Evolutionary conservation across 1,139 yeast genomes (phyloP), one percentile per base, ranked within the genome.

Genomic region (Suhomyces panamericanus): DNA sequence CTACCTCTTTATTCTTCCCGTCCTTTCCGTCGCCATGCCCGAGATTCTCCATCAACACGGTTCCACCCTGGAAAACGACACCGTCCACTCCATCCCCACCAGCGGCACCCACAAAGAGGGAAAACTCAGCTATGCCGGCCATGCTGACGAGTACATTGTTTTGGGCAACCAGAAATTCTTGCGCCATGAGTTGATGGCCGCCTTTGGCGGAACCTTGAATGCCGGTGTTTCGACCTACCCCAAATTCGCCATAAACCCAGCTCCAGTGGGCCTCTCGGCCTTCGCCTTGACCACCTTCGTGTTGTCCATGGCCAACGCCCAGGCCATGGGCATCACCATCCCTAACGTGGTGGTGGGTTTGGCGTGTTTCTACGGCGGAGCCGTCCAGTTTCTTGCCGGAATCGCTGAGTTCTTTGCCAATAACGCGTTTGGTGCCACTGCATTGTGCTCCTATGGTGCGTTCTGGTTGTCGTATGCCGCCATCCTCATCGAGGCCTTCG

Each of bases 91-190:
- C 4, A 29, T 30, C n/a, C 41, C 43, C 14, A 39, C 41, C 16
- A 26, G 22, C 12, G 20, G 31, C 16, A 40, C 34, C 8, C 32
- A 13, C 12, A 24, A 17, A 12, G 35, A 39, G n/a, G 34, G 34
- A 6, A 38, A 35, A 33, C 30, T 39, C 27, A 29, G 17, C 10
- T n/a, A 38, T 16, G 35, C 27, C 30, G 55, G 55, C 28, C 77
- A 73, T 32, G 74, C 82, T 30, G 38, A 42, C 35, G 86, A 85
- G 48, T 84, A 78, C 58, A 73, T 88, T 47, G 82, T 73, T 54
- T 77, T 88, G 54, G 96, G 96, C 16, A 78, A 81, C 55, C 83
- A 85, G 49, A 83, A 77, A 59, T 88, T 84, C 54, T 72, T 78
- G 52, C 49, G 52, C 41, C 51, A 51, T 29, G 78, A 73, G 51